These are phyloP conservation scores for Mucor racemosus DNA, from an alignment of 371 early-diverging fungal species.

Conservation along the genomic window DNA sequence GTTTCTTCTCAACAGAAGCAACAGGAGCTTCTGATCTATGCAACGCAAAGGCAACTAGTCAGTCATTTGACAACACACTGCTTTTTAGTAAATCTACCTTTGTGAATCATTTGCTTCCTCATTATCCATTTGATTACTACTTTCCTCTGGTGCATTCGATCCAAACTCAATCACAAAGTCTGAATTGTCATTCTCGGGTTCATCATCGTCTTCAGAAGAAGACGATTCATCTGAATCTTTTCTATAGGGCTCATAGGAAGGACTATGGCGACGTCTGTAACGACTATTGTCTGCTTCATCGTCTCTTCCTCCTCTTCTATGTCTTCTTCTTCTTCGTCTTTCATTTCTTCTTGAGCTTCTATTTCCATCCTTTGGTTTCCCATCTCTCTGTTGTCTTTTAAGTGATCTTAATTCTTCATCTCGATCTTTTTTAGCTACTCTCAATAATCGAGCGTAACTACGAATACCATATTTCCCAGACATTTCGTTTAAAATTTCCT, in stretches of 20 bases:
- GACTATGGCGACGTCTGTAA: conserved; percentile 40
- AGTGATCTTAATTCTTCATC: conserved; percentile 47
- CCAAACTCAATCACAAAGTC: conserved; percentile 48
- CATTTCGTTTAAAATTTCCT: conserved; percentile 46
- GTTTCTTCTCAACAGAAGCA: conserved; percentile 32
- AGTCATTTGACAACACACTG: no score
- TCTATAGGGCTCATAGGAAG: conserved; percentile 43
- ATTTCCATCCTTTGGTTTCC: conserved; percentile 23
- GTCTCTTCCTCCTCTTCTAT: conserved; percentile 8
- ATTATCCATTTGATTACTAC: neutral
- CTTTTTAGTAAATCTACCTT: neutral
- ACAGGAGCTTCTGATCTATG: conserved; percentile 4
- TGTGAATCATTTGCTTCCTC: conserved; percentile 11
- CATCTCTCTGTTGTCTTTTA: conserved; percentile 26
- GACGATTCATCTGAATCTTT: conserved; percentile 35
- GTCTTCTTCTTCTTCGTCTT: conserved; percentile 16
- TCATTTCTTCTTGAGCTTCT: conserved; percentile 11
- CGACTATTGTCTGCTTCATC: neutral
- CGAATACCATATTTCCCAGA: conserved; percentile 49
- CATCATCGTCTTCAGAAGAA: conserved; percentile 22
- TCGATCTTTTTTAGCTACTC: conserved; percentile 50
- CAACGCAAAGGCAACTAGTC: neutral
- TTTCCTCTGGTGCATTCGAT: conserved; percentile 20
- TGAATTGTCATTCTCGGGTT: neutral
- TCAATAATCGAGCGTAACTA: conserved; percentile 47